Evolutionary conservation across 768 basidiomycete species (phyloP).

Genomic region (Boletellus emodensis): DNA sequence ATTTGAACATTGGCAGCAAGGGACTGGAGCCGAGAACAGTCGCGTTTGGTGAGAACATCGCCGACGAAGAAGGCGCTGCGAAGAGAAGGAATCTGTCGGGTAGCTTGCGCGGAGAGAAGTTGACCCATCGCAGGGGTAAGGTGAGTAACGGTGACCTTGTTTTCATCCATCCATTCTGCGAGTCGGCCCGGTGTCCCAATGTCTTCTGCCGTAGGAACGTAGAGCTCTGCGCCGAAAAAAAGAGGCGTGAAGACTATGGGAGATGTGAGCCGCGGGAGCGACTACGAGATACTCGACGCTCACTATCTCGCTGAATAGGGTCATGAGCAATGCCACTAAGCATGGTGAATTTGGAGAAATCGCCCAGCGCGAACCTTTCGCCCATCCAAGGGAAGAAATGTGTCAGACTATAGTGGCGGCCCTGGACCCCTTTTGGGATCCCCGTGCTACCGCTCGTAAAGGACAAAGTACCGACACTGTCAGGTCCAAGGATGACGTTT

Average conservation of each 20-base stretch:
- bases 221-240: constrained; percentile 93
- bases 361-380: constrained; percentile 69
- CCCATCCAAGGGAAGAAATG: constrained; percentile 99
- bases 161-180: constrained; percentile 97
- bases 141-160: constrained; percentile 91
- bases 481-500: constrained; percentile 84
- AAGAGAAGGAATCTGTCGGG: constrained; percentile 78
- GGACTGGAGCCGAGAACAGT: constrained; percentile 89
- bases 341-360: constrained; percentile 91
- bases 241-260: constrained; percentile 91
- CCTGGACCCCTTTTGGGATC: constrained; percentile 96
- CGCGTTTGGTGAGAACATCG: constrained; percentile 97
- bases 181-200: constrained; percentile 95
- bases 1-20: constrained; percentile 91
- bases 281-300: constrained; percentile 34
- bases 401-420: constrained; percentile 91
- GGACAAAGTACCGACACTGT: constrained; percentile 88
- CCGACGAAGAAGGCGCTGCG: constrained; percentile 96
- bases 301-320: constrained; percentile 97
- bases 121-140: constrained; percentile 99
- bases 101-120: constrained; percentile 86
- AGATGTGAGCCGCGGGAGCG: constrained; percentile 2
- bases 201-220: constrained; percentile 94
- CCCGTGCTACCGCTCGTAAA: constrained; percentile 98
- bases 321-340: constrained; percentile 98